Percentiles rank a stretch among this genome's conserved stretches.
Evolutionary conservation across 192 early-diverging fungal species (phyloP).

Genomic region (Gonapodya prolifera): DNA sequence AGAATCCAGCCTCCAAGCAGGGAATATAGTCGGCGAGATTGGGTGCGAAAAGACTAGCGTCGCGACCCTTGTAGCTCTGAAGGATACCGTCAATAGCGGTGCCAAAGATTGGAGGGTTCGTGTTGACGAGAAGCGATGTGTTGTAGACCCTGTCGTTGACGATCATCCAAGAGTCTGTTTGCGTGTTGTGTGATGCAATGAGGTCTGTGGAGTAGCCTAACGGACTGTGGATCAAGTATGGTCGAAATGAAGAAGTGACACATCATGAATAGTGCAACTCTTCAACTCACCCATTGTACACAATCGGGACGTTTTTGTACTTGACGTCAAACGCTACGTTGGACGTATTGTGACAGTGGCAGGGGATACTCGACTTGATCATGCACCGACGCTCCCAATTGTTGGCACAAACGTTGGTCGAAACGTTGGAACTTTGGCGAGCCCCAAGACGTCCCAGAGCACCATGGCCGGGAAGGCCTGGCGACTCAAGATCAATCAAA

Average conservation of each 20-base stretch:
- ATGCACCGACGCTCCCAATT: neutral
- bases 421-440: no score
- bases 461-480: neutral
- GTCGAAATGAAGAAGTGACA: no score
- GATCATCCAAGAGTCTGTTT: conserved; percentile 43
- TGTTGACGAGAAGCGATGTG: conserved; percentile 42
- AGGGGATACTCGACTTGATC: conserved; percentile 4
- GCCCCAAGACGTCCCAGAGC: no score
- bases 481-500: neutral
- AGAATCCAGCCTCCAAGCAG: conserved; percentile 77
- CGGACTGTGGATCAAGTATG: no score
- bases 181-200: conserved; percentile 35
- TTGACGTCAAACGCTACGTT: conserved; percentile 14
- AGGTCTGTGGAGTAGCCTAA: no score
- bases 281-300: no score
- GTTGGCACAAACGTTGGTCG: no score
- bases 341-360: conserved; percentile 23
- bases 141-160: conserved; percentile 79
- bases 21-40: neutral
- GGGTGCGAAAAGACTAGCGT: neutral
- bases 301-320: conserved; percentile 16
- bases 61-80: neutral
- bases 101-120: neutral
- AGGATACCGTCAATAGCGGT: neutral
- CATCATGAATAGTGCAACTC: no score